Evolutionary conservation across 176 grass and related monocot species (phyloP).

Genomic region (Juncus inflexus): DNA sequence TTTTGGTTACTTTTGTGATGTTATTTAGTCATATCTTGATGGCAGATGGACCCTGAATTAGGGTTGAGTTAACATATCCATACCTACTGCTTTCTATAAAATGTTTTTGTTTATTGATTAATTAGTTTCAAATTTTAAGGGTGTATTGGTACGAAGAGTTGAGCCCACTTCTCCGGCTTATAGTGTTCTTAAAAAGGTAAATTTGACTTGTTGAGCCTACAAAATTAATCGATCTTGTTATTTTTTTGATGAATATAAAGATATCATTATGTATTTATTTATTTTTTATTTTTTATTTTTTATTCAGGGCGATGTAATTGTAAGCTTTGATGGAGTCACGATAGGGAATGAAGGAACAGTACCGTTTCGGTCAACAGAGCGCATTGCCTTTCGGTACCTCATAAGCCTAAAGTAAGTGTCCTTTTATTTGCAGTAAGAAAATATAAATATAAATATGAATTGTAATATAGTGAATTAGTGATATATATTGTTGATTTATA

Average conservation of each 20-base stretch:
- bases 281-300: conserved; percentile 10
- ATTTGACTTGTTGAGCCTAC: conserved; percentile 15
- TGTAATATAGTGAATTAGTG: too few relatives aligned
- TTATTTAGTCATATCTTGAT: background rate
- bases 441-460: too few relatives aligned
- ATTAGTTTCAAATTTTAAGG: conserved; percentile 54
- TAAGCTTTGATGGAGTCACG: conserved; percentile 76
- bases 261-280: conserved; percentile 20
- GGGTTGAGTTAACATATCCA: conserved; percentile 1
- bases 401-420: conserved; percentile 91
- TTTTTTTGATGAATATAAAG: conserved; percentile 25
- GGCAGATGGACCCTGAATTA: background rate
- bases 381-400: conserved; percentile 93
- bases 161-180: conserved; percentile 87
- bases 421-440: background rate
- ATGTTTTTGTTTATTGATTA: conserved; percentile 16
- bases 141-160: conserved; percentile 81
- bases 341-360: conserved; percentile 96
- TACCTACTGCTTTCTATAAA: background rate
- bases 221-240: conserved; percentile 16
- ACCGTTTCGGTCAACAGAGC: conserved; percentile 84
- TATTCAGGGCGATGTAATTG: conserved; percentile 95
- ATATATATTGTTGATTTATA: too few relatives aligned
- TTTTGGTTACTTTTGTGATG: too few relatives aligned
- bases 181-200: conserved; percentile 69